Base-by-base conservation (phyloP, 129 eudicot genomes). In the Saposhnikovia divaricata region DNA sequence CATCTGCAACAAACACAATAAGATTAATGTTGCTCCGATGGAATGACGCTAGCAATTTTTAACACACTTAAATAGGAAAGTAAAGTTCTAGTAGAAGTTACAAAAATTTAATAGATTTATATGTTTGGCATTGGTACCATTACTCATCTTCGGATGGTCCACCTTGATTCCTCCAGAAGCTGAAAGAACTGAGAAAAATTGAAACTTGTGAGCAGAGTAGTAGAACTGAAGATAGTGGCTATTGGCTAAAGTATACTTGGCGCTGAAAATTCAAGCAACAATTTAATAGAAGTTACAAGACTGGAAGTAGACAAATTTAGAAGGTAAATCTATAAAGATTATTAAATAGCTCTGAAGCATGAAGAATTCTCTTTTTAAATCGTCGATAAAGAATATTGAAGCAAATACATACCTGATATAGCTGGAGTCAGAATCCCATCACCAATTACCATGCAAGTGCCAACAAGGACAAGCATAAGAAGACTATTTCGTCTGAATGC, bases 121-220 rank as follows among this genome's bases (percentile, higher is more conserved):
- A 74, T 38, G 43, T 76, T 69, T 31, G 1, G 38, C 39, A 82
- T 80, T 51, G 38, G 16, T 92, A 94, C 98, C 97, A 42, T 50
- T 91, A 76, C 93, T 92, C 96, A 94, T 90, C 80, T 81, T 63
- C 28, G 98, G 98, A 79, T 90, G 91, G 89, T 90, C 92, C 81
- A 94, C 91, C 87, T 87, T 91, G 86, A 94, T 94, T 81, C 98
- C 98, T n/a, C 98, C 98, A 38, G 98, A 79, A 77, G 98, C 98
- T 55, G 98, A 94, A 81, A 94, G 91, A 87, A 94, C 98, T 94
- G 93, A 70, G 8, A 75, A 44, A 9, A 79, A 73, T 72, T 44
- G 75, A 53, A 34, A 16, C 23, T 70, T 84, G 82, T 46, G 82
- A 84, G 80, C 77, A 85, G 63, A 55, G 48, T 42, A 16, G 72